Evolutionary conservation across 2,329 filamentous ascomycete species (phyloP), one percentile per base, ranked within the genome.

Genomic region (Aspergillus brasiliensis): DNA sequence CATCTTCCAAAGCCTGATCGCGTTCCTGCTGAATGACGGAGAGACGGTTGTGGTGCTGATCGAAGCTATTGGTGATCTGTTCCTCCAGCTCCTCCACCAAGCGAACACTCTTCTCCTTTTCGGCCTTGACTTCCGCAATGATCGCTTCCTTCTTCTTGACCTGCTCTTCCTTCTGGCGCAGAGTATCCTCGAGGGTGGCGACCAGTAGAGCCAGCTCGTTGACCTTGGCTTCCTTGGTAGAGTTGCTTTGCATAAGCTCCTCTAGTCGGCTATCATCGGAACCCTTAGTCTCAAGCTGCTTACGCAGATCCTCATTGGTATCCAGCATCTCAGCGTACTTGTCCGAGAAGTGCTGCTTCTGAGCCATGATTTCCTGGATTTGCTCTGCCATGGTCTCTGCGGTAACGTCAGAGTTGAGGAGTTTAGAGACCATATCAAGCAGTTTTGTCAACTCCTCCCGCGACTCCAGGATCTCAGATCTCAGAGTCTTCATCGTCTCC

Each of bases 71-170:
- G 72, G 94, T 93, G 56, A 99, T 87, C 76, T 99, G 95, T 69
- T 98, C 94, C 77, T 99, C 95, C 5, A 99, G 87, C 78, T 99
- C 94, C 74, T 98, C 92, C 8, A 99, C 91, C 11, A 99, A 82
- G 21, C 92, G 88, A 44, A 91, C 90, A 76, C 95, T 96, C 83
- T 96, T 97, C 80, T 92, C 89, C 82, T 96, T 96, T 78, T 86
- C 86, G 15, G 81, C 79, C 21, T 78, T 81, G 58, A 87, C 79
- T 64, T 80, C 80, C 63, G 84, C 81, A 23, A 80, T 70, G 4
- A 77, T 70, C 4, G 74, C 69, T 49, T 81, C 79, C 66, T 79
- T 79, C 71, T 80, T 80, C 71, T 77, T 77, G 51, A 81, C 69
- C 54, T 77, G 70, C 51, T 75, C 74, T 1, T 81, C 77, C 64